Evolutionary conservation across 1,284 basidiomycete genomes (phyloP).

Genomic region (Irpex sp.): DNA sequence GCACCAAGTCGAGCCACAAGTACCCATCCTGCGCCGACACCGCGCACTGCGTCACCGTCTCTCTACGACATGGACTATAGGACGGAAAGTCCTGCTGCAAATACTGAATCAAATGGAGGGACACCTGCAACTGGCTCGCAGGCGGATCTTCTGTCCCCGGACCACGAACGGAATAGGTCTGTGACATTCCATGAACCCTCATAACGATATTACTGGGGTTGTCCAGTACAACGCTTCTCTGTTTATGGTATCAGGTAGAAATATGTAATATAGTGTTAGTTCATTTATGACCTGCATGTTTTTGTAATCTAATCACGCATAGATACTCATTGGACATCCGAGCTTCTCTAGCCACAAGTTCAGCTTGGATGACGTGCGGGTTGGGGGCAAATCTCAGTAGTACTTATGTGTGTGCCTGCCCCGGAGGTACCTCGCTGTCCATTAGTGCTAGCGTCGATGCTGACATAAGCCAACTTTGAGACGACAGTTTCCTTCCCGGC

Average conservation of each 20-base stretch:
- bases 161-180: neutral
- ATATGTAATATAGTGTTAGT: neutral
- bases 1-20: neutral
- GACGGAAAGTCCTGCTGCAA: slow-evolving; percentile 11
- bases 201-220: neutral
- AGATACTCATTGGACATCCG: too few relatives aligned
- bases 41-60: slow-evolving; percentile 19
- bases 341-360: too few relatives aligned
- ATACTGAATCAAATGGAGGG: neutral
- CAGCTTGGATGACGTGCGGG: neutral
- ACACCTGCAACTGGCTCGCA: neutral
- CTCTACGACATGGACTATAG: slow-evolving; percentile 16
- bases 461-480: neutral
- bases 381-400: neutral
- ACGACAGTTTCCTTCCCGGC: neutral
- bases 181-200: neutral
- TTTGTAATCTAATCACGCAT: neutral
- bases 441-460: neutral
- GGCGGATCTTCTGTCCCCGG: neutral
- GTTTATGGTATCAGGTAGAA: neutral
- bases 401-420: neutral
- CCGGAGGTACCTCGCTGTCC: too few relatives aligned
- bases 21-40: slow-evolving; percentile 8
- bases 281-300: neutral
- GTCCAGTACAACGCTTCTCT: neutral